Evolutionary conservation across 176 grass and related monocot species (phyloP).

Genomic region (Saccharum officinarum): DNA sequence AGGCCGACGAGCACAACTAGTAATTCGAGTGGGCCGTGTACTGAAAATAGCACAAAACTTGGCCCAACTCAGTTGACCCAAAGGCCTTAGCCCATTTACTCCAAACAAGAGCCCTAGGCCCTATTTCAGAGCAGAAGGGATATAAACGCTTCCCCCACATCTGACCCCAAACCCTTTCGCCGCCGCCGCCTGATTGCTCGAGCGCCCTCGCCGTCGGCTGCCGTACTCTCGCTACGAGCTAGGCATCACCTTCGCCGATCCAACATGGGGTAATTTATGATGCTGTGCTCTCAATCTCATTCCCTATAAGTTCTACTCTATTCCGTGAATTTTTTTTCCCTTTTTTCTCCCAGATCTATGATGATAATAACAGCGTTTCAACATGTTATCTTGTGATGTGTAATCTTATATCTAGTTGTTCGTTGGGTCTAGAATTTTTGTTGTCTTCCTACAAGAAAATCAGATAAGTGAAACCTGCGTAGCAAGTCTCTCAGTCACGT

Average conservation of each 20-base stretch:
- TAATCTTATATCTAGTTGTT: not conserved
- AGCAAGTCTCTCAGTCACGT: not conserved
- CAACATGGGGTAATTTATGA: constrained; percentile 38
- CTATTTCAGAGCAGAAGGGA: not conserved
- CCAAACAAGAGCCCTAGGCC: not conserved
- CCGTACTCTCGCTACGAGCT: not conserved
- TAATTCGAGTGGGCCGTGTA: not conserved
- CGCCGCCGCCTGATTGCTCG: not conserved
- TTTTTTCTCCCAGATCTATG: not conserved
- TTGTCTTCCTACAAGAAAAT: not conserved
- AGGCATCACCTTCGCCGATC: not conserved
- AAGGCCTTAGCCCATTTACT: not conserved
- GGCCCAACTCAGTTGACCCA: not conserved
- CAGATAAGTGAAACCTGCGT: not conserved
- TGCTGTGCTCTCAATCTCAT: not conserved
- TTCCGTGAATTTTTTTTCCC: not conserved
- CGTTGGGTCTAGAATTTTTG: not conserved
- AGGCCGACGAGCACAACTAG: not conserved
- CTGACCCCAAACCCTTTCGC: constrained; percentile 2
- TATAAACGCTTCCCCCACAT: constrained; percentile 15
- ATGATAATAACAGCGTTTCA: not conserved
- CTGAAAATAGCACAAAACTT: not conserved
- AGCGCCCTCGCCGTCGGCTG: constrained; percentile 16
- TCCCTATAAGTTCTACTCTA: not conserved
- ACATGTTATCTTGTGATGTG: not conserved